A percentile compares a stretch with the other conserved stretches of the same genome.
These are phyloP conservation scores for Suillus hirtellus DNA, from an alignment of 768 basidiomycete genomes.

Conservation along the genomic window DNA sequence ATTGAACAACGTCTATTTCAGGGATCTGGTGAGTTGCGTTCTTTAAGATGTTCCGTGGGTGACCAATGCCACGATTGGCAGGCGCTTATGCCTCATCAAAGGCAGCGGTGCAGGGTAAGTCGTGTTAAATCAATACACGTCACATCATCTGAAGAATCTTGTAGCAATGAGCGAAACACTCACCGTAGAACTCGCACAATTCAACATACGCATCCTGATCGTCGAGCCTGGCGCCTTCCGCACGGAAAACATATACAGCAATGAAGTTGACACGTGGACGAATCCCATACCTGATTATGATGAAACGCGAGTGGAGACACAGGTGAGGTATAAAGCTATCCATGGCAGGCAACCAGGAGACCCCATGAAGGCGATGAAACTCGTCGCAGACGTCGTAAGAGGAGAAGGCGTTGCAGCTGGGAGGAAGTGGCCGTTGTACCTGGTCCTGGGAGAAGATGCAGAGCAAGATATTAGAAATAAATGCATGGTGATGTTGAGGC, in stretches of 20 bases:
- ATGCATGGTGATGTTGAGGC: constrained; percentile 42
- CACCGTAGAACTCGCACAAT: constrained; percentile 51
- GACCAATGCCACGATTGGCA: constrained; percentile 16
- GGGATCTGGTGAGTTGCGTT: constrained; percentile 26
- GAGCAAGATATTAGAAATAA: constrained; percentile 52
- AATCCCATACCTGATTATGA: constrained; percentile 54
- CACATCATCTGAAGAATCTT: not conserved
- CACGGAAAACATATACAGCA: constrained; percentile 54
- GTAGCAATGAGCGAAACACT: constrained; percentile 58
- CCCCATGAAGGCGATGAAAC: constrained; percentile 57
- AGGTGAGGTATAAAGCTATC: constrained; percentile 34
- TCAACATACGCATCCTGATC: constrained; percentile 56
- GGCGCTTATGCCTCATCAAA: constrained; percentile 57
- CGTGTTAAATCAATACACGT: not conserved
- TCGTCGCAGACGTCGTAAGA: constrained; percentile 42
- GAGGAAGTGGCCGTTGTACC: constrained; percentile 46
- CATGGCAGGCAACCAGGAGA: constrained; percentile 53
- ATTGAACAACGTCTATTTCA: not conserved
- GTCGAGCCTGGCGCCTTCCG: constrained; percentile 63
- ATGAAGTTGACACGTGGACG: constrained; percentile 32
- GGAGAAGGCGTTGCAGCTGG: constrained; percentile 55
- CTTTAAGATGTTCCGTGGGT: not conserved
- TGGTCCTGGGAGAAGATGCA: constrained; percentile 55
- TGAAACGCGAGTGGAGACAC: constrained; percentile 36
- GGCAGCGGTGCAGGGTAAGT: constrained; percentile 56